phyloP scores from a whole-genome alignment of 2,329 filamentous ascomycete species.

The Eutypa lata region DNA sequence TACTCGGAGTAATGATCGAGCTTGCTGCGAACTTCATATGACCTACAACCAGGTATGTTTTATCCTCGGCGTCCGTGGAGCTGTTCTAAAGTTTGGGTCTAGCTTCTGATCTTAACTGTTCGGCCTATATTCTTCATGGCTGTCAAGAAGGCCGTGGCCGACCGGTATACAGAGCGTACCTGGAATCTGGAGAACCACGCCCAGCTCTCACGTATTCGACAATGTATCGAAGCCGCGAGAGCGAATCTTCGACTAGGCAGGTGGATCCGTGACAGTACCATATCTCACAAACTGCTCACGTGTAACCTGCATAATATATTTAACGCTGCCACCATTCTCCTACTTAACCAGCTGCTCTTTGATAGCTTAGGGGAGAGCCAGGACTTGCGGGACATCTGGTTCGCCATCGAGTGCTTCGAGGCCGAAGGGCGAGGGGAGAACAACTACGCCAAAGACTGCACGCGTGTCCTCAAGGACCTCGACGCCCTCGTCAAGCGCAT shows the following conservation, averaged over 20 bases:
- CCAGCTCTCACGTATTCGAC: slow-evolving; percentile 28
- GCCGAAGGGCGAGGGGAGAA: slow-evolving; percentile 35
- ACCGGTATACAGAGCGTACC: slow-evolving; percentile 30
- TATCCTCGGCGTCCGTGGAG: background rate
- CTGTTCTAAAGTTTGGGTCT: slow-evolving; percentile 1
- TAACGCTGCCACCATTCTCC: slow-evolving; percentile 46
- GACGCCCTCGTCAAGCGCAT: slow-evolving; percentile 33
- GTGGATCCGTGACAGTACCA: slow-evolving; percentile 34
- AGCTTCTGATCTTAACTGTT: slow-evolving; percentile 47
- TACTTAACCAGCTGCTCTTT: slow-evolving; percentile 42
- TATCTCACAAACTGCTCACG: slow-evolving; percentile 39
- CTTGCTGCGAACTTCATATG: slow-evolving; percentile 46
- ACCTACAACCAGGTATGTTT: slow-evolving; percentile 38
- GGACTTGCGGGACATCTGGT: slow-evolving; percentile 33
- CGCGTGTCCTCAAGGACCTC: slow-evolving; percentile 36
- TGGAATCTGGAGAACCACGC: slow-evolving; percentile 26
- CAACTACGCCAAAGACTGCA: slow-evolving; percentile 36
- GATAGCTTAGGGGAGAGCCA: slow-evolving; percentile 24
- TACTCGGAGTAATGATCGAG: slow-evolving; percentile 37
- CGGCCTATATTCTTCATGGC: slow-evolving; percentile 46
- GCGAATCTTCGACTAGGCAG: slow-evolving; percentile 43
- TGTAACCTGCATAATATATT: slow-evolving; percentile 47
- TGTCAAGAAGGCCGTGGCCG: slow-evolving; percentile 44
- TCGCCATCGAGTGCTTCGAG: slow-evolving; percentile 40
- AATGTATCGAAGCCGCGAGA: slow-evolving; percentile 42